Evolutionary conservation across 768 basidiomycete species (phyloP).

Genomic region (Serpula lacrymans): DNA sequence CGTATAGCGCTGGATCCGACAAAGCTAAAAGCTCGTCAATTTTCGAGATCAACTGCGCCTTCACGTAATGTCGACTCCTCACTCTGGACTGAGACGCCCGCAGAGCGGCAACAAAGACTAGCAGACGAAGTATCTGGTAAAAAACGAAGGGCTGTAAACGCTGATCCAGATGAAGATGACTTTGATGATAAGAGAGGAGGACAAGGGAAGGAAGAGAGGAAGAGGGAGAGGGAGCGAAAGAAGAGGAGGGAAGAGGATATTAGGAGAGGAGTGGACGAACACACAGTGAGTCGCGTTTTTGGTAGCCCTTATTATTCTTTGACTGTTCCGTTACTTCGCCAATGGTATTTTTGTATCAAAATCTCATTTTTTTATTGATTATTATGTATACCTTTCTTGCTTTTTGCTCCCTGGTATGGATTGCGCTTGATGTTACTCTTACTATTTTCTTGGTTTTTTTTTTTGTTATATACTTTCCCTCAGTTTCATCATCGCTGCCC

Average conservation of each 20-base stretch:
- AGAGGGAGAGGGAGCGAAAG: slow-evolving; percentile 61
- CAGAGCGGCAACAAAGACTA: slow-evolving; percentile 86
- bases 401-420: no score
- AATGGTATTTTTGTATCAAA: no score
- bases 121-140: slow-evolving; percentile 94
- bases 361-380: no score
- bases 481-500: no score
- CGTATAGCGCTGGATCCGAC: slow-evolving; percentile 78
- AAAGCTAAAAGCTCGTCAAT: slow-evolving; percentile 76
- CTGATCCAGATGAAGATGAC: slow-evolving; percentile 35
- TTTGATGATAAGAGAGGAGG: slow-evolving; percentile 34
- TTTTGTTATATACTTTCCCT: no score
- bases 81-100: slow-evolving; percentile 97
- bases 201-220: slow-evolving; percentile 42
- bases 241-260: slow-evolving; percentile 68
- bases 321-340: no score
- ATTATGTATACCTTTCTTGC: no score
- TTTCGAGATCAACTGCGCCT: slow-evolving; percentile 54
- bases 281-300: slow-evolving; percentile 53
- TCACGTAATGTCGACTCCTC: slow-evolving; percentile 50
- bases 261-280: slow-evolving; percentile 68
- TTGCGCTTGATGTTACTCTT: no score
- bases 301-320: no score
- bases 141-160: slow-evolving; percentile 67
- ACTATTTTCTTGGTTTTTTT: no score